Conservation (phyloP, 257 asterid species). For the Asclepias syriaca region DNA sequence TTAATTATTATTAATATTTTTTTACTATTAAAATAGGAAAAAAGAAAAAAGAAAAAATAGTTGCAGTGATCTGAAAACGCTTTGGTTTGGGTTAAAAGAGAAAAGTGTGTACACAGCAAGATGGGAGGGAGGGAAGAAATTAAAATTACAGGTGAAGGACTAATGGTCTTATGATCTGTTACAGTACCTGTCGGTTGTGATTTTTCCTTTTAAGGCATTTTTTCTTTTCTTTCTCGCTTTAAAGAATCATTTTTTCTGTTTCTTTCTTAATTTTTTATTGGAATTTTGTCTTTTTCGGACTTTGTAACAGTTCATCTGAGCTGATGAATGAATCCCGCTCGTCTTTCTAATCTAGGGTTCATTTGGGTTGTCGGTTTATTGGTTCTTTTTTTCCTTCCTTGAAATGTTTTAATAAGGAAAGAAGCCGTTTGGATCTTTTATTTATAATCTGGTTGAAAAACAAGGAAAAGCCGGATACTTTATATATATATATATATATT, state of each 20-base stretch:
- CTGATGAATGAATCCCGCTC: conserved; percentile 28
- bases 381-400: background rate
- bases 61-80: background rate
- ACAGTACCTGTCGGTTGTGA: background rate
- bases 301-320: conserved; percentile 24
- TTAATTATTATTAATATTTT: too few relatives aligned
- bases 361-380: background rate
- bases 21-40: too few relatives aligned
- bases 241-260: background rate
- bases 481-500: background rate
- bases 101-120: background rate
- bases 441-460: background rate
- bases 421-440: background rate
- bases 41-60: background rate
- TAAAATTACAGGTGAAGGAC: background rate
- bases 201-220: conserved; percentile 1
- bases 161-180: background rate
- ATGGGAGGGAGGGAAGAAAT: background rate
- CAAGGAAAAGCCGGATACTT: background rate
- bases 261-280: background rate
- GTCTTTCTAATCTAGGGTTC: conserved; percentile 7
- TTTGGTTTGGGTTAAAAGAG: background rate
- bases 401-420: background rate
- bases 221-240: background rate
- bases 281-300: background rate